Conservation (phyloP, 305 asterid species). For the Fraxinus ornus region DNA sequence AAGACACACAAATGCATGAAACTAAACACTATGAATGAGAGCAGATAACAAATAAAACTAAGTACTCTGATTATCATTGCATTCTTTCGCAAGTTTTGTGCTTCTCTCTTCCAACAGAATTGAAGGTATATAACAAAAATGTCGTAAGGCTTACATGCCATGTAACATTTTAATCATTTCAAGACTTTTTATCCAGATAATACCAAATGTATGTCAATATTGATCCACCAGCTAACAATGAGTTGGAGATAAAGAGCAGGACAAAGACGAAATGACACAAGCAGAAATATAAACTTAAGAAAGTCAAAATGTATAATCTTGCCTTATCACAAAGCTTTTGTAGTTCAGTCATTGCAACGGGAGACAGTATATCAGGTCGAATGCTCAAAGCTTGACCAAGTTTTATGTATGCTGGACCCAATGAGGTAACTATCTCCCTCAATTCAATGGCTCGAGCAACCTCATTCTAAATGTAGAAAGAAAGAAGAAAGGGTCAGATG, state of each 20-base stretch:
- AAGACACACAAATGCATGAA: not conserved
- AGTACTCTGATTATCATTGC: not conserved
- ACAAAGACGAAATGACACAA: not conserved
- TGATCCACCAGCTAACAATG: not conserved
- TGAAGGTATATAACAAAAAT: not conserved
- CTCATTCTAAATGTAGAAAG: conserved; percentile 64
- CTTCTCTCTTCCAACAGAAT: not conserved
- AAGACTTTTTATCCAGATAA: not conserved
- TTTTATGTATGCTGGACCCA: conserved; percentile 99
- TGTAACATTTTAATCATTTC: not conserved
- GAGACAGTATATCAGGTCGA: conserved; percentile 94
- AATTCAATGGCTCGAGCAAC: conserved; percentile 95
- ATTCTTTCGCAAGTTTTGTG: not conserved
- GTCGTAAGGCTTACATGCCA: not conserved
- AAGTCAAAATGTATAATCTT: conserved; percentile 14
- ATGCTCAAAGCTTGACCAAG: conserved; percentile 99
- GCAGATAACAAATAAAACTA: not conserved
- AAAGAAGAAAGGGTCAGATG: conserved; percentile 21
- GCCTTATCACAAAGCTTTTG: conserved; percentile 99
- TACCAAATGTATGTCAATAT: not conserved
- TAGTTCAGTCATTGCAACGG: conserved; percentile 86
- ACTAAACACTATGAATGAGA: not conserved
- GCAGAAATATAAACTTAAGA: conserved; percentile 15
- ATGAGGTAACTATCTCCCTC: conserved; percentile 93
- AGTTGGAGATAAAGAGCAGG: not conserved